These are phyloP conservation scores for Echinosophora koreensis DNA, from an alignment of 306 rosid species.

Conservation along the genomic window DNA sequence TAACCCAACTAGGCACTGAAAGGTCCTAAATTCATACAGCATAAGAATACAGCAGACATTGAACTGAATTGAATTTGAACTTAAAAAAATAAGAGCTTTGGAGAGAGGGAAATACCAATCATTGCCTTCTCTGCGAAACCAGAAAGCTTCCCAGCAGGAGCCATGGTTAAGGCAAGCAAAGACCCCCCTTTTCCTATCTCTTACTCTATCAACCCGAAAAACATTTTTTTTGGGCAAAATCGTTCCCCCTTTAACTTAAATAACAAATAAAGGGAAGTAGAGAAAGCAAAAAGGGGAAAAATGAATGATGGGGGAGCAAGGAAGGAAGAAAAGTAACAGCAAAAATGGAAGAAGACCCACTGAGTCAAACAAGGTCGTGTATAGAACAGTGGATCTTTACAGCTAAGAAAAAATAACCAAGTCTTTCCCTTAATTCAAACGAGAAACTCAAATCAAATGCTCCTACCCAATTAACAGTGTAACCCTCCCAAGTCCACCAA, in stretches of 20 bases:
- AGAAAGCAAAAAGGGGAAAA: not conserved
- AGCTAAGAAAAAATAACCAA: constrained; percentile 40
- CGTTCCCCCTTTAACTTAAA: constrained; percentile 25
- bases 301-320: constrained; percentile 43
- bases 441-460: not conserved
- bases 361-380: constrained; percentile 49
- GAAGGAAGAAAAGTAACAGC: constrained; percentile 1
- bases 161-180: constrained; percentile 58
- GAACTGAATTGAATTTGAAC: constrained; percentile 1
- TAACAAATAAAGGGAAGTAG: not conserved
- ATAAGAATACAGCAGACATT: not conserved
- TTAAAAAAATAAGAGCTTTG: not conserved
- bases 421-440: constrained; percentile 23
- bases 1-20: not conserved
- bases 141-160: constrained; percentile 68
- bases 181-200: constrained; percentile 24
- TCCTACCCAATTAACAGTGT: constrained; percentile 15
- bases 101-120: constrained; percentile 60
- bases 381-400: constrained; percentile 55
- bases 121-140: constrained; percentile 68
- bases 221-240: constrained; percentile 35
- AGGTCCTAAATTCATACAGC: not conserved
- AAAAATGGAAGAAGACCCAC: constrained; percentile 53
- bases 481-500: constrained; percentile 2
- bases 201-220: constrained; percentile 47